These are phyloP conservation scores for Bryum argenteum DNA, from an alignment of 225 moss, liverwort and hornwort genomes.

Conservation along the genomic window DNA sequence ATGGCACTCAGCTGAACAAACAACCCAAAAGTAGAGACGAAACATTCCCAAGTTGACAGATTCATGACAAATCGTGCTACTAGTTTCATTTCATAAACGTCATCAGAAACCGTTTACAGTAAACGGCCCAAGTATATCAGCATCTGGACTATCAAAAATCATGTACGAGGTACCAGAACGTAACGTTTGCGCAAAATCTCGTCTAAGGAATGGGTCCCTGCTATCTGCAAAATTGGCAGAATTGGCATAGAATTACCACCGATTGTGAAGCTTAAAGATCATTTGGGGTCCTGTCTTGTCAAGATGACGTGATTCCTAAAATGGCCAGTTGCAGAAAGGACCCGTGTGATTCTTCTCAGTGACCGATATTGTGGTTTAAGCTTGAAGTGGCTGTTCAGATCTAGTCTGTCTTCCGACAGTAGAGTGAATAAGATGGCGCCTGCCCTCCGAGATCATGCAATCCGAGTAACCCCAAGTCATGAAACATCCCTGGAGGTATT, in stretches of 20 bases:
- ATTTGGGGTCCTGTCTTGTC: not conserved
- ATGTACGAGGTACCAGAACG: not conserved
- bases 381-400: conserved; percentile 24
- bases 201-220: conserved; percentile 26
- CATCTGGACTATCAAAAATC: not conserved
- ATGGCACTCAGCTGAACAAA: not conserved
- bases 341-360: conserved; percentile 5
- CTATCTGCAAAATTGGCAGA: conserved; percentile 30
- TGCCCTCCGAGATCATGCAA: conserved; percentile 40
- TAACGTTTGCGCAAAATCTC: conserved; percentile 2
- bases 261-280: conserved; percentile 18
- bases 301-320: not conserved
- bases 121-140: conserved; percentile 8
- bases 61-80: not conserved
- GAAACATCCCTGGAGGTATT: conserved; percentile 34
- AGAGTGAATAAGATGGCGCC: conserved; percentile 48
- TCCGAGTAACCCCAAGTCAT: conserved; percentile 56
- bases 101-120: not conserved
- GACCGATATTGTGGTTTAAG: conserved; percentile 21
- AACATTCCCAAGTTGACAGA: not conserved
- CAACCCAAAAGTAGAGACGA: not conserved
- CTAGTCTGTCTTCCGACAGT: conserved; percentile 3
- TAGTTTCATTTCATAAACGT: not conserved
- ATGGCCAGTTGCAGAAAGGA: conserved; percentile 16
- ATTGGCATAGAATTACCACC: conserved; percentile 23